Conservation (phyloP, 495 filamentous ascomycete species). For the Xylaria curta region DNA sequence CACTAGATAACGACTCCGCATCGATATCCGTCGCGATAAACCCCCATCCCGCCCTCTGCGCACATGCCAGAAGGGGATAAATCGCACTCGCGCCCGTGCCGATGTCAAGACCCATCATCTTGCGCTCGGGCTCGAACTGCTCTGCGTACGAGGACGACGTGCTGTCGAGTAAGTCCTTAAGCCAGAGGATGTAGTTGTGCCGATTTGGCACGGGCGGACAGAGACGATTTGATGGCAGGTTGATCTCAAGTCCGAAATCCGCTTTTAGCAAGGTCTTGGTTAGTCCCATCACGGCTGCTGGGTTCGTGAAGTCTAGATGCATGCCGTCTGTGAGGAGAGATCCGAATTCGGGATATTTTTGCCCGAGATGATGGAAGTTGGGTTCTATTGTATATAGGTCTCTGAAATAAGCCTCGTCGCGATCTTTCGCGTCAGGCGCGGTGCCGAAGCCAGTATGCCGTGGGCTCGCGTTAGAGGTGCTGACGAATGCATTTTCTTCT, state of each 20-base stretch:
- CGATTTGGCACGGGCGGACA: slow-evolving; percentile 91
- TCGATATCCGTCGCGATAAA: slow-evolving; percentile 89
- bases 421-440: background rate
- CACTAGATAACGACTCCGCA: slow-evolving; percentile 67
- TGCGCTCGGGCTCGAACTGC: slow-evolving; percentile 40
- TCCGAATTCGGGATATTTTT: slow-evolving; percentile 41
- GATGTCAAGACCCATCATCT: slow-evolving; percentile 80
- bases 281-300: slow-evolving; percentile 77
- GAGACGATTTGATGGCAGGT: slow-evolving; percentile 77
- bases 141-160: slow-evolving; percentile 63
- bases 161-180: slow-evolving; percentile 83
- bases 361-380: slow-evolving; percentile 45
- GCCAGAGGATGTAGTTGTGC: slow-evolving; percentile 90
- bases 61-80: slow-evolving; percentile 84
- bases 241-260: slow-evolving; percentile 75
- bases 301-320: slow-evolving; percentile 82
- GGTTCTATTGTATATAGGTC: slow-evolving; percentile 43
- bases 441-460: background rate
- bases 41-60: slow-evolving; percentile 68
- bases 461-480: background rate
- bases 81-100: slow-evolving; percentile 91
- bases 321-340: slow-evolving; percentile 61
- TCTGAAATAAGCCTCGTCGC: slow-evolving; percentile 45
- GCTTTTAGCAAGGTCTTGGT: slow-evolving; percentile 77
- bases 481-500: background rate